These are phyloP conservation scores for Ophioceras dolichostomum DNA, from an alignment of 2,329 filamentous ascomycete species.

Conservation along the genomic window DNA sequence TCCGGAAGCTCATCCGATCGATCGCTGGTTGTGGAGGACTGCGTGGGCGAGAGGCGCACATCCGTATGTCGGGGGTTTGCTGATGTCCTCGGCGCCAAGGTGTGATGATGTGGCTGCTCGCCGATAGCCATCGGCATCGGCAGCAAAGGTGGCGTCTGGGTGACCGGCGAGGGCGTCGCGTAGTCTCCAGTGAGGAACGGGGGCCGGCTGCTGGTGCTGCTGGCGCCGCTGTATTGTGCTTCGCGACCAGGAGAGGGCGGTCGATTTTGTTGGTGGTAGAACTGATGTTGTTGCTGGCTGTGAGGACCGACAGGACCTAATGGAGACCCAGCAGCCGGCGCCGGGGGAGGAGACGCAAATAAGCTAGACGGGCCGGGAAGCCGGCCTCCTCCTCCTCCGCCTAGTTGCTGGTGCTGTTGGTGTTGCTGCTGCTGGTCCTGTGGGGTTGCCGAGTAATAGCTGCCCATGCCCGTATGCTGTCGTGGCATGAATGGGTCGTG, in stretches of 20 bases:
- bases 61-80: no score
- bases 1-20: constrained; percentile 11
- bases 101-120: constrained; percentile 5
- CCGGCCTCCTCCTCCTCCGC: constrained; percentile 3
- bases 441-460: constrained; percentile 14
- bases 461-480: constrained; percentile 9
- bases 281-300: no score
- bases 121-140: constrained; percentile 11
- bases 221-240: constrained; percentile 6
- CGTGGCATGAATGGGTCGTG: constrained; percentile 16
- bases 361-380: constrained; percentile 15
- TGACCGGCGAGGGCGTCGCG: constrained; percentile 17
- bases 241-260: constrained; percentile 8
- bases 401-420: constrained; percentile 8
- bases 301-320: no score
- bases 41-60: constrained; percentile 14
- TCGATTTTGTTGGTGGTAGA: constrained; percentile 4
- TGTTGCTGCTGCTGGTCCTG: constrained; percentile 5
- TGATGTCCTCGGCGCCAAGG: constrained; percentile 6
- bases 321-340: no score
- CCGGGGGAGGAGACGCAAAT: constrained; percentile 8
- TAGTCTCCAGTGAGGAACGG: constrained; percentile 16
- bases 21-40: constrained; percentile 15
- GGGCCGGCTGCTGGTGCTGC: constrained; percentile 5
- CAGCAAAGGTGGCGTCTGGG: constrained; percentile 16